These are phyloP conservation scores for Syncephalastrum contaminatum DNA, from an alignment of 371 early-diverging fungal genomes.

Conservation along the genomic window DNA sequence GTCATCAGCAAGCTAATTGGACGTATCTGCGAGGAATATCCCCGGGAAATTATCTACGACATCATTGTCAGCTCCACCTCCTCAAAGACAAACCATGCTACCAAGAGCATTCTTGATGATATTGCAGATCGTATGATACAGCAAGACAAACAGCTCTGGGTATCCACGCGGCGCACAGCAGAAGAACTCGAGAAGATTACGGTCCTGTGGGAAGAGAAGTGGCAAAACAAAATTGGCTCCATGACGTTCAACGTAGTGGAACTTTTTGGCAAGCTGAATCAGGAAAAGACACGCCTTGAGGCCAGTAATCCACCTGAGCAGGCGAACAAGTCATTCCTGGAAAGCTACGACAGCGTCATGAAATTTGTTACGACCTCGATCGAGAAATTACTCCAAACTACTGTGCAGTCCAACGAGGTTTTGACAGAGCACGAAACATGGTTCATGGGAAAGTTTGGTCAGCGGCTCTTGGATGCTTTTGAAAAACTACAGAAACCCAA, in stretches of 20 bases:
- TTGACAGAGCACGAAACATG: constrained; percentile 68
- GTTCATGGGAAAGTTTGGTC: constrained; percentile 61
- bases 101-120: constrained; percentile 33
- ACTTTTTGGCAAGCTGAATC: constrained; percentile 54
- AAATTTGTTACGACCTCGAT: constrained; percentile 58
- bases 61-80: constrained; percentile 64
- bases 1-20: constrained; percentile 52
- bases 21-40: constrained; percentile 59
- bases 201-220: constrained; percentile 83
- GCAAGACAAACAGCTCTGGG: constrained; percentile 50
- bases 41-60: constrained; percentile 72
- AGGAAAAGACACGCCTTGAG: constrained; percentile 50
- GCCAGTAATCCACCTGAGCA: constrained; percentile 40
- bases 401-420: constrained; percentile 24
- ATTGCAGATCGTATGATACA: constrained; percentile 50
- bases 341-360: constrained; percentile 56
- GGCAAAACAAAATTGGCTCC: constrained; percentile 68
- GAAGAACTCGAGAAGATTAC: constrained; percentile 74
- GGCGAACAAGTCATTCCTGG: constrained; percentile 46
- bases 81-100: constrained; percentile 42
- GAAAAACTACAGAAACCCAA: constrained; percentile 49
- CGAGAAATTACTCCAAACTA: constrained; percentile 50
- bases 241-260: constrained; percentile 62
- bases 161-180: constrained; percentile 58
- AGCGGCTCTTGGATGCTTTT: constrained; percentile 51